Evolutionary conservation across 805 yeast species (phyloP).

Genomic region (Candida michaelii): DNA sequence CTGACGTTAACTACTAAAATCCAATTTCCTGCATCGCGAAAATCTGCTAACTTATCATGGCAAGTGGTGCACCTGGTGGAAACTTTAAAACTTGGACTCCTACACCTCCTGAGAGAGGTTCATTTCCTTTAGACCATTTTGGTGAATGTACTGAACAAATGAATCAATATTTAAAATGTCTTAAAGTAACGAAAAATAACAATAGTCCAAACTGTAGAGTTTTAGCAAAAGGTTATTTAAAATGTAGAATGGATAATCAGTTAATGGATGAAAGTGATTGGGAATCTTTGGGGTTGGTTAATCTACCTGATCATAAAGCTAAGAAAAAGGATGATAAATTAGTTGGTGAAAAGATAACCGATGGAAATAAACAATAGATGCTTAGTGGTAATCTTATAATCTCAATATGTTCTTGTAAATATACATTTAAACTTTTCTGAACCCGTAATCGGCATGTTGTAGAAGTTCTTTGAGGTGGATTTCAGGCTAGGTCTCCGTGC

Average conservation of each 20-base stretch:
- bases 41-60: constrained; percentile 23
- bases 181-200: constrained; percentile 72
- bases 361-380: not conserved
- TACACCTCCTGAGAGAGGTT: constrained; percentile 94
- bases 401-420: too few species aligned
- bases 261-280: constrained; percentile 43
- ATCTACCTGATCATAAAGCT: constrained; percentile 33
- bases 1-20: not conserved
- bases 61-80: constrained; percentile 40
- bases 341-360: too few species aligned
- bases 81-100: constrained; percentile 55
- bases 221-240: constrained; percentile 76
- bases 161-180: constrained; percentile 73
- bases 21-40: not conserved
- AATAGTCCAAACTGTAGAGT: constrained; percentile 90
- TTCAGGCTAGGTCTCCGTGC: too few species aligned
- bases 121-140: constrained; percentile 89
- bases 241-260: constrained; percentile 83
- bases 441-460: too few species aligned
- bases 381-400: too few species aligned
- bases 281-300: constrained; percentile 44
- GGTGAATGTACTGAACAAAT: constrained; percentile 80
- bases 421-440: too few species aligned
- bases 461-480: too few species aligned
- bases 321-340: too few species aligned